phyloP scores from a whole-genome alignment of 2,329 filamentous ascomycete species.

The Immersiporthe knoxdaviesiana region DNA sequence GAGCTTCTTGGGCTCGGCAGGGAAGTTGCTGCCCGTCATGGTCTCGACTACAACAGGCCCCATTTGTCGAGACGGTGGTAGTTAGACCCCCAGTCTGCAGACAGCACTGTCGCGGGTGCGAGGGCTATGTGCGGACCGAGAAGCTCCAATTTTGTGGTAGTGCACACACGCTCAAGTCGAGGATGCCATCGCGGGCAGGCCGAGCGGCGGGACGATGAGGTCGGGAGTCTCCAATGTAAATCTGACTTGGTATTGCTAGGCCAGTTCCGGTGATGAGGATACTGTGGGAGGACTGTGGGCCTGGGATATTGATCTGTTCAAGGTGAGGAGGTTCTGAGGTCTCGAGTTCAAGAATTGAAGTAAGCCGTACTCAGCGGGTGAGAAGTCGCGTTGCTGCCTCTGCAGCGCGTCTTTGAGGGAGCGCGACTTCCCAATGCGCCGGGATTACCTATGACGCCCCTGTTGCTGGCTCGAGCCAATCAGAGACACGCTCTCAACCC shows the following conservation, averaged over 20 bases:
- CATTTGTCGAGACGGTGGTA: slow-evolving; percentile 38
- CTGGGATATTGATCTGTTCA: background rate
- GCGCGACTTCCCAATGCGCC: slow-evolving; percentile 12
- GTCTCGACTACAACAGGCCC: slow-evolving; percentile 46
- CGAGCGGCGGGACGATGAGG: background rate
- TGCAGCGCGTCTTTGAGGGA: slow-evolving; percentile 9
- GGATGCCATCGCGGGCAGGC: slow-evolving; percentile 12
- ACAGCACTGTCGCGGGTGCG: background rate
- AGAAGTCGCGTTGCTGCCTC: slow-evolving; percentile 7
- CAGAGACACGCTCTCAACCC: background rate
- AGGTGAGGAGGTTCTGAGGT: background rate
- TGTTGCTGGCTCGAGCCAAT: background rate
- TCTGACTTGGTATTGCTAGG: background rate
- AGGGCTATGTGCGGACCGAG: slow-evolving; percentile 1
- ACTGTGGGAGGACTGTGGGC: background rate
- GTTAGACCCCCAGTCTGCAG: background rate
- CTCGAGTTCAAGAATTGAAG: background rate
- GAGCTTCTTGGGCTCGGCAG: slow-evolving; percentile 48
- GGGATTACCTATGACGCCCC: slow-evolving; percentile 10
- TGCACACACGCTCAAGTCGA: slow-evolving; percentile 13
- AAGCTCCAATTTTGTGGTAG: slow-evolving; percentile 35
- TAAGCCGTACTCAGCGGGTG: background rate
- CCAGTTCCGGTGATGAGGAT: background rate
- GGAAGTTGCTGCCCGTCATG: slow-evolving; percentile 49
- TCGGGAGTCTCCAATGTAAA: background rate